Evolutionary conservation across 2,329 filamentous ascomycete species (phyloP), one percentile per base, ranked within the genome.

Genomic region (Paracoccidioides lutzii): DNA sequence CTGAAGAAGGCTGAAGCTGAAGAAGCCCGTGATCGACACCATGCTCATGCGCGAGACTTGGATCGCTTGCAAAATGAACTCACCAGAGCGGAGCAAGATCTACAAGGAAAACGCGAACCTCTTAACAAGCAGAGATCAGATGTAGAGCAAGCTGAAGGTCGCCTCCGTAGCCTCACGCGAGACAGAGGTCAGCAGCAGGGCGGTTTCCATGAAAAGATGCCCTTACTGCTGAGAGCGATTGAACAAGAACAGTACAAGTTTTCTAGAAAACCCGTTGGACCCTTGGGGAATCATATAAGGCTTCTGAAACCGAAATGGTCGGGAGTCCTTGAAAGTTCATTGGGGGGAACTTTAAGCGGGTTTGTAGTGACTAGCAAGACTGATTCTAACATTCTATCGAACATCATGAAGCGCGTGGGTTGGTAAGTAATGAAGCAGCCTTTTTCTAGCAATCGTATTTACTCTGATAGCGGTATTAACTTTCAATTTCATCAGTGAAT

Each of bases 251-350:
- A 60, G 2, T 76, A 52, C 37, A 52, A 82, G 0, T 97, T 94
- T 65, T 73, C 76, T 30, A 74, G 80, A 45, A 84, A 79, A 59
- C 93, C 93, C 2, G 76, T 97, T 38, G 93, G 93, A 0, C 93
- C 93, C 0, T 75, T 97, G 12, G 93, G 90, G 35, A 75, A 82
- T 30, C 81, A 93, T 64, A 78, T 98, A 53, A 83, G 82, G 61
- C 74, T 98, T 30, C 73, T 82, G 40, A 84, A 91, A 61, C 85
- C 88, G 0, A 78, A 88, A 62, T 98, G 93, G 93, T 86, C 85
- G 1, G 79, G 81, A 0, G 82, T 95, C 45, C 70, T 98, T 12
- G 93, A 98, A 67, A 85, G 80, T 59, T 81, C 81, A 1, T 78
- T 95, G 48, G 88, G 88, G n/a, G 71, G 69, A 3, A 76, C 74